A percentile compares a stretch with the other conserved stretches of the same genome.
Conservation (phyloP, 2,329 filamentous ascomycete species). For the Myriangium duriaei region DNA sequence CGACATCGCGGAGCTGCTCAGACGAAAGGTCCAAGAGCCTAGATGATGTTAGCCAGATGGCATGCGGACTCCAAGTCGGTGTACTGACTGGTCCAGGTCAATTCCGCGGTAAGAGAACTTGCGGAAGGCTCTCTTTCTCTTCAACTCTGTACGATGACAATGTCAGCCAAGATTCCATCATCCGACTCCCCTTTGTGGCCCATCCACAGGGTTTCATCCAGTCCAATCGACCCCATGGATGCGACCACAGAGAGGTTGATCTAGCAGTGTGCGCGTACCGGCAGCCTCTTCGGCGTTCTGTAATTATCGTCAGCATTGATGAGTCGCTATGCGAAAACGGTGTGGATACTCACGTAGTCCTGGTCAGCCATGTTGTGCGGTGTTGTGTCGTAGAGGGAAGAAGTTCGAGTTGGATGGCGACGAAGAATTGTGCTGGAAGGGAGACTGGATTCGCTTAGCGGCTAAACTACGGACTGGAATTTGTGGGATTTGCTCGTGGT, state of each 20-base stretch:
- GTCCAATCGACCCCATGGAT: slow-evolving; percentile 16
- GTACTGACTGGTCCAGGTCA: slow-evolving; percentile 93
- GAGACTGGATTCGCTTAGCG: slow-evolving; percentile 8
- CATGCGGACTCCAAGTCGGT: neutral
- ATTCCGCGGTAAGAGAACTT: slow-evolving; percentile 99
- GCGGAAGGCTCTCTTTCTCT: slow-evolving; percentile 99
- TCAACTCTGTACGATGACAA: slow-evolving; percentile 57
- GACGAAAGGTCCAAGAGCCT: slow-evolving; percentile 98
- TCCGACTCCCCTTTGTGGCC: slow-evolving; percentile 30
- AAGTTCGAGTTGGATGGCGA: slow-evolving; percentile 7
- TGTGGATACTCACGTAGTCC: slow-evolving; percentile 62
- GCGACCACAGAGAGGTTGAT: slow-evolving; percentile 12
- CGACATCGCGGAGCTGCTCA: slow-evolving; percentile 97
- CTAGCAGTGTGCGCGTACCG: slow-evolving; percentile 37
- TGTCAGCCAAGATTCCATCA: slow-evolving; percentile 26
- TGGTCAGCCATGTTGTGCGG: slow-evolving; percentile 67
- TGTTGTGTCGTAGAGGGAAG: slow-evolving; percentile 30
- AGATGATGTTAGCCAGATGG: slow-evolving; percentile 12
- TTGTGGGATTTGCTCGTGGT: neutral
- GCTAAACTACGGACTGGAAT: slow-evolving; percentile 2
- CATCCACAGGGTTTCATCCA: slow-evolving; percentile 29
- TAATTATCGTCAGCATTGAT: too few relatives aligned
- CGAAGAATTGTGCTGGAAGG: slow-evolving; percentile 9
- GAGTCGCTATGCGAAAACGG: too few relatives aligned
- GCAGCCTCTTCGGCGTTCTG: slow-evolving; percentile 96